A percentile compares a stretch with the other conserved stretches of the same genome.
Evolutionary conservation across 2,329 filamentous ascomycete genomes (phyloP).

Genomic region (Trichoderma sp.): DNA sequence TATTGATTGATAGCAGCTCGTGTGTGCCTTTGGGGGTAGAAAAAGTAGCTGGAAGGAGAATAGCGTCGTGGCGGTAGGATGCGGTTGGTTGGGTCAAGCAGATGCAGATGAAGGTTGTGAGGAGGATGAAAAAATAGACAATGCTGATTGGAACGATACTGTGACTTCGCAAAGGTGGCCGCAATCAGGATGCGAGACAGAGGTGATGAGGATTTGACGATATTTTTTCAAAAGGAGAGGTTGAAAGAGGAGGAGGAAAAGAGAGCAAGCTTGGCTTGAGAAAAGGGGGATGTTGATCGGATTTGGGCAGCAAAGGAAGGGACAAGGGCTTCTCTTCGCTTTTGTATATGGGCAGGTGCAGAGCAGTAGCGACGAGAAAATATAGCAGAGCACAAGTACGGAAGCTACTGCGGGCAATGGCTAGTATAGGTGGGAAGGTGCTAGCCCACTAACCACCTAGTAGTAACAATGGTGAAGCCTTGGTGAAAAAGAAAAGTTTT

Average conservation of each 20-base stretch:
- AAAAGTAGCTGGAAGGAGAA: not conserved
- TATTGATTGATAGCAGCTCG: not conserved
- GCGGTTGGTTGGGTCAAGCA: not conserved
- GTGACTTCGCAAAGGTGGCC: not conserved
- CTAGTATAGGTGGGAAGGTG: not conserved
- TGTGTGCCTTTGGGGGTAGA: not conserved
- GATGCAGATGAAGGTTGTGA: not conserved
- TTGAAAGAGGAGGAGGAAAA: not conserved
- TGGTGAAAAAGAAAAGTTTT: no score
- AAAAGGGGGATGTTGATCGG: not conserved
- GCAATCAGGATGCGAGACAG: not conserved
- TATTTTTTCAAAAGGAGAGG: not conserved
- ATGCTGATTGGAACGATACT: not conserved
- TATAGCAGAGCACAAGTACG: not conserved
- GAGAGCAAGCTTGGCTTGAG: not conserved
- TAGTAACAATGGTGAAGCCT: not conserved
- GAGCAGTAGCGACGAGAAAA: not conserved
- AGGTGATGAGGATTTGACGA: not conserved
- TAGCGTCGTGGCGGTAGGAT: not conserved
- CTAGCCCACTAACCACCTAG: not conserved
- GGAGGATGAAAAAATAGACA: not conserved
- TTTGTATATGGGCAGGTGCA: conserved; percentile 2
- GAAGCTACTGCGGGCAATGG: not conserved
- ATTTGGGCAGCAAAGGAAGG: not conserved
- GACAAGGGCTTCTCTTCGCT: not conserved